Evolutionary conservation across 148 eudicot species (phyloP).

Genomic region (Silene conica): DNA sequence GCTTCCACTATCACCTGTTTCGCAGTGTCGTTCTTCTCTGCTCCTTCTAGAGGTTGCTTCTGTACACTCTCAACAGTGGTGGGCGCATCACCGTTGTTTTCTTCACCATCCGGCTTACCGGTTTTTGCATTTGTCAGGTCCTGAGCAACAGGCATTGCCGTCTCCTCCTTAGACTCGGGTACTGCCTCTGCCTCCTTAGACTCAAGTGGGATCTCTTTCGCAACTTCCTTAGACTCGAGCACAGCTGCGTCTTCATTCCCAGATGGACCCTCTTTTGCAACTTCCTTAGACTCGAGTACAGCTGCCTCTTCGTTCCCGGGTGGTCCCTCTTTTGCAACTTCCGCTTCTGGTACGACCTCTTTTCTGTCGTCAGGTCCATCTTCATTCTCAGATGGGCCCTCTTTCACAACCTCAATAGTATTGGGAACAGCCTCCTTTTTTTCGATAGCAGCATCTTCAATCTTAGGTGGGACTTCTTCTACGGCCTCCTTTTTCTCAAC

Average conservation of each 20-base stretch:
- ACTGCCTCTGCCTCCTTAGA: slow-evolving; percentile 18
- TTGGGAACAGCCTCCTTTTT: background rate
- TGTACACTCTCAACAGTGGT: background rate
- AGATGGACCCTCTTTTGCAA: background rate
- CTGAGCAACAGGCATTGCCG: background rate
- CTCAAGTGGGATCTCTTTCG: slow-evolving; percentile 24
- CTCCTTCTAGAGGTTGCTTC: background rate
- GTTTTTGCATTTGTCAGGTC: background rate
- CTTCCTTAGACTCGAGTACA: slow-evolving; percentile 23
- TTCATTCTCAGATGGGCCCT: slow-evolving; percentile 5
- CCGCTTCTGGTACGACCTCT: background rate
- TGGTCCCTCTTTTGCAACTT: slow-evolving; percentile 22
- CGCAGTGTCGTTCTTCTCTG: slow-evolving; percentile 17
- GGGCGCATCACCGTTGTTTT: background rate
- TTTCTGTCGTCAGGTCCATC: background rate
- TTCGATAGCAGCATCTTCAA: background rate
- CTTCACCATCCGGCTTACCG: background rate
- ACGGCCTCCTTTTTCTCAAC: slow-evolving; percentile 21
- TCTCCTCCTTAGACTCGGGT: slow-evolving; percentile 2
- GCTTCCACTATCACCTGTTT: background rate
- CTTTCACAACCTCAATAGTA: slow-evolving; percentile 17
- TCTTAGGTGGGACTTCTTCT: background rate
- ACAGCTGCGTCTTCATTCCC: background rate
- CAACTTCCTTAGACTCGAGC: background rate
- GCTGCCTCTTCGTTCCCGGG: slow-evolving; percentile 21